Base-by-base conservation (phyloP, 345 rosid genomes). In the Trapa incisa region DNA sequence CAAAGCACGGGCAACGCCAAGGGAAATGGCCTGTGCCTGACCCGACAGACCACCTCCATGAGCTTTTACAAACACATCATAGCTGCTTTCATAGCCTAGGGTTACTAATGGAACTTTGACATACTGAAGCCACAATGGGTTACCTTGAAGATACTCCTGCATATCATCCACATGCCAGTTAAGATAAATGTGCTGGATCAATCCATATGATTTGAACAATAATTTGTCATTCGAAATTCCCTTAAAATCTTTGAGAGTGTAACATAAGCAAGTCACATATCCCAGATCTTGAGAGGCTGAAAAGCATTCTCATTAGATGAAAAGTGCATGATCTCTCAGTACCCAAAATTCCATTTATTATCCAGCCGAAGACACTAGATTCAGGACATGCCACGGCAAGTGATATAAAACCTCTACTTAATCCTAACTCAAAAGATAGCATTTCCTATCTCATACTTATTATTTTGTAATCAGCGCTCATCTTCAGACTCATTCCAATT, bases 1-100 rank as follows among this genome's bases (percentile, higher is more conserved):
- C 77, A 88, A 74, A 0, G 99, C 97, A 64, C 97, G 94, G 53
- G 99, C 99, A 57, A 93, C 67, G 68, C 96, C 97, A 0, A 86
- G 91, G 9, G 97, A 80, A 70, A 93, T 90, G 0, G 99, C 97
- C 78, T 93, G 99, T 63, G 97, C 97, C 78, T 93, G 97, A 73
- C 99, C 99, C 6, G 95, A 82, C 38, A 93, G 97, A 52, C 97
- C 97, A 0, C 97, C 98, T 1, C 97, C 98, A 64, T 87, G 97
- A 14, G 96, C 97, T 80, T 93, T 93, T 14, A 90, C 95, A 70
- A 93, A 88, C 35, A 93, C 88, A 15, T 93, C 96, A 29, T 87
- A 93, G 78, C 86, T 87, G 48, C 66, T 82, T 74, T 90, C 99
- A 48, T 93, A 90, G n/a, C 99, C 95, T 33, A 93, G 67, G 43